Evolutionary conservation across 2,329 filamentous ascomycete genomes (phyloP).

Genomic region (Blumeria graminis): DNA sequence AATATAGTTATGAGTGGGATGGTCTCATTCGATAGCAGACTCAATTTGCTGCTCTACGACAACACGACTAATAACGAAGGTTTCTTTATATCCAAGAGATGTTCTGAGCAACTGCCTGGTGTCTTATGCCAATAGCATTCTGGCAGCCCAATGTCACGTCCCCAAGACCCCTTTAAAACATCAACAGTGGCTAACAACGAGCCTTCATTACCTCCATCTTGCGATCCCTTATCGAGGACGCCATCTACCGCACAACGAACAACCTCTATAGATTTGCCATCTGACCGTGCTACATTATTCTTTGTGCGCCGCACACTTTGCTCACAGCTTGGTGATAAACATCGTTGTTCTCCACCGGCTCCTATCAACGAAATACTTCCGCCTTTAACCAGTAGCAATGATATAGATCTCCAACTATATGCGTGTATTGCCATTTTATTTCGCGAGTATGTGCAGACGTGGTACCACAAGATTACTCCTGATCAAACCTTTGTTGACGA

Average conservation of each 20-base stretch:
- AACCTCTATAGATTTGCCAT: conserved; percentile 27
- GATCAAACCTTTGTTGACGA: conserved; percentile 76
- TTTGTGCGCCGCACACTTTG: conserved; percentile 71
- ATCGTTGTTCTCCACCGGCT: conserved; percentile 20
- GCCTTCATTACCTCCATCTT: not conserved
- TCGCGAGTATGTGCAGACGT: conserved; percentile 71
- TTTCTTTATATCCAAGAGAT: too few relatives aligned
- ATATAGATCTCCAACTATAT: conserved; percentile 81
- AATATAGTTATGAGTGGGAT: too few relatives aligned
- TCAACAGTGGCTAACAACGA: not conserved
- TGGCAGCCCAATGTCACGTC: not conserved
- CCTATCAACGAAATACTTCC: conserved; percentile 67
- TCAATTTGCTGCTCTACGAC: too few relatives aligned
- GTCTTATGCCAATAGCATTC: too few relatives aligned
- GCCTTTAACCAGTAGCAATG: conserved; percentile 80
- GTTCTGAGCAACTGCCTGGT: too few relatives aligned
- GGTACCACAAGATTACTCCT: conserved; percentile 82
- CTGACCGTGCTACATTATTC: conserved; percentile 54
- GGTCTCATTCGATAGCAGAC: too few relatives aligned
- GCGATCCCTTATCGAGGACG: conserved; percentile 3
- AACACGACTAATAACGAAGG: too few relatives aligned
- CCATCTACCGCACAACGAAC: conserved; percentile 14
- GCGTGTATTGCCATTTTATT: conserved; percentile 75
- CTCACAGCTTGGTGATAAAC: conserved; percentile 39
- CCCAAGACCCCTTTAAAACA: not conserved